A percentile compares a stretch with the other conserved stretches of the same genome.
These are phyloP conservation scores for Sugiyamaella floridensis DNA, from an alignment of 805 yeast genomes.

Conservation along the genomic window DNA sequence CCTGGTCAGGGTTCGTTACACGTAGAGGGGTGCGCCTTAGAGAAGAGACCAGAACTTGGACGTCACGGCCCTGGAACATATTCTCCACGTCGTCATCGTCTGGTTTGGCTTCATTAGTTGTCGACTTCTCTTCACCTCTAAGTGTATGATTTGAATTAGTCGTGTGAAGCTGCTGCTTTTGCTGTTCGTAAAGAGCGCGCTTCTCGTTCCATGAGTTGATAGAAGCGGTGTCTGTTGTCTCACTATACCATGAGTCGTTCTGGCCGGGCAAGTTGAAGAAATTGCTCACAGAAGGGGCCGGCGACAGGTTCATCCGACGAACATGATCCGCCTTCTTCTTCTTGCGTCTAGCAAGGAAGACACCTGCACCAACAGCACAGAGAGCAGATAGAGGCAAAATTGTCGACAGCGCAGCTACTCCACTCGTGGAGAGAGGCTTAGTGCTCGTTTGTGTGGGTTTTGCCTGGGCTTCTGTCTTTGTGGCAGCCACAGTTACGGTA, in stretches of 20 bases:
- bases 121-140: neutral
- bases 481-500: slow-evolving; percentile 18
- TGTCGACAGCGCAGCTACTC: slow-evolving; percentile 42
- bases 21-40: slow-evolving; percentile 53
- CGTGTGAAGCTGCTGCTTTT: neutral
- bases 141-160: slow-evolving; percentile 5
- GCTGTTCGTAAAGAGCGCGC: slow-evolving; percentile 13
- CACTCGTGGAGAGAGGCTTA: slow-evolving; percentile 28
- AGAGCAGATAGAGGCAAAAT: slow-evolving; percentile 38
- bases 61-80: slow-evolving; percentile 49
- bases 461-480: slow-evolving; percentile 15
- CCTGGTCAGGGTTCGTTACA: slow-evolving; percentile 54
- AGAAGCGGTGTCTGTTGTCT: slow-evolving; percentile 12
- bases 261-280: slow-evolving; percentile 6
- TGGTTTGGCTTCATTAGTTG: neutral
- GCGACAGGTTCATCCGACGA: slow-evolving; percentile 8
- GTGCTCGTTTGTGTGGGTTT: slow-evolving; percentile 13
- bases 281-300: slow-evolving; percentile 12
- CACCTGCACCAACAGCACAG: slow-evolving; percentile 30
- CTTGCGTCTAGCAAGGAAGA: slow-evolving; percentile 21
- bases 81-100: slow-evolving; percentile 32
- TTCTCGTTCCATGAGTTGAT: slow-evolving; percentile 23
- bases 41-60: slow-evolving; percentile 64
- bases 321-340: slow-evolving; percentile 1
- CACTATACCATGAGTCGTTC: slow-evolving; percentile 7